A percentile compares a stretch with the other conserved stretches of the same genome.
Conservation (phyloP, 2,329 filamentous ascomycete species). For the Beauveria rudraprayagi region DNA sequence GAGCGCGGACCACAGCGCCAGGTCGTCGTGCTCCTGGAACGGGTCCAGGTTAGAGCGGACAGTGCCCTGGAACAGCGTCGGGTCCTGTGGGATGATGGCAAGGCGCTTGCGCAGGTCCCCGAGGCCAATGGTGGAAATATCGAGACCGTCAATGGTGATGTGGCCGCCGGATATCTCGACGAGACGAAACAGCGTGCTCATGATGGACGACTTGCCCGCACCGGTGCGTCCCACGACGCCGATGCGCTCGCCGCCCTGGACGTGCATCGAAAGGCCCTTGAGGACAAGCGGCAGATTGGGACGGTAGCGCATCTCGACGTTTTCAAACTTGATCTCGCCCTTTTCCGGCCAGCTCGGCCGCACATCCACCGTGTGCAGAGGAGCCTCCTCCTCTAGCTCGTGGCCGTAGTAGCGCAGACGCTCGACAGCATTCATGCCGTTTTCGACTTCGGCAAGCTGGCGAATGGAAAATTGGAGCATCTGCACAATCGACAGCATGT, state of each 20-base stretch:
- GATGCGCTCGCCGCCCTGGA: constrained; percentile 68
- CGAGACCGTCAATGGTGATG: constrained; percentile 57
- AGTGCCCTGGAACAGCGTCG: constrained; percentile 74
- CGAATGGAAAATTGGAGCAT: constrained; percentile 95
- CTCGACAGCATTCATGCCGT: constrained; percentile 96
- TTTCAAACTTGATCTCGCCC: constrained; percentile 70
- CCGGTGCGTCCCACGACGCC: constrained; percentile 77
- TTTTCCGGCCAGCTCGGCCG: constrained; percentile 73
- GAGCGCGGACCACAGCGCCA: constrained; percentile 70
- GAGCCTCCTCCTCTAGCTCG: constrained; percentile 80
- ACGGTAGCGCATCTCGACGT: constrained; percentile 74
- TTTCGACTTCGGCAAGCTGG: constrained; percentile 91
- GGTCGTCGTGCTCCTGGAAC: constrained; percentile 68
- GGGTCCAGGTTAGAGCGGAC: constrained; percentile 74
- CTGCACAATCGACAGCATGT: constrained; percentile 87
- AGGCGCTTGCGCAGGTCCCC: constrained; percentile 68
- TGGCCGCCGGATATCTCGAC: constrained; percentile 55
- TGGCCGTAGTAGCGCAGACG: constrained; percentile 85
- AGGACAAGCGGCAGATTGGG: constrained; percentile 64
- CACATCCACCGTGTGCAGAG: constrained; percentile 67
- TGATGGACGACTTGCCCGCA: constrained; percentile 76
- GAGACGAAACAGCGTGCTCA: constrained; percentile 73
- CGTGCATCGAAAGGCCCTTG: constrained; percentile 61
- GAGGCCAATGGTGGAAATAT: constrained; percentile 67
- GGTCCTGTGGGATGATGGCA: constrained; percentile 78